Evolutionary conservation across 1,139 yeast genomes (phyloP).

Genomic region (Spencermartinsiella ligniputridi): DNA sequence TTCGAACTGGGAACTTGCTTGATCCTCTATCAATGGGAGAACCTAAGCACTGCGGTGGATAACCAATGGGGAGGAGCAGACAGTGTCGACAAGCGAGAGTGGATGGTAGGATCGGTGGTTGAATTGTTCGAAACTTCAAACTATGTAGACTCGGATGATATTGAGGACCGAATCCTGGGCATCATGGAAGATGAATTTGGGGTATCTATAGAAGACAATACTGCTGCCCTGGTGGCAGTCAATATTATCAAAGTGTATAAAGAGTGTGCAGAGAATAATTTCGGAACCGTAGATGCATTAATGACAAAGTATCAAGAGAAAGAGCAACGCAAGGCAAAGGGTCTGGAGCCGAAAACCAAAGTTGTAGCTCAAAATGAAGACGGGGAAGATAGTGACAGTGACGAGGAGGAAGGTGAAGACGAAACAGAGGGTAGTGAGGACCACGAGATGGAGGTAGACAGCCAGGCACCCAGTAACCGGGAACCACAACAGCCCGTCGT

Average conservation of each 20-base stretch:
- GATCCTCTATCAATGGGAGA: slow-evolving; percentile 88
- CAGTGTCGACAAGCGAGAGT: slow-evolving; percentile 86
- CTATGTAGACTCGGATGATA: slow-evolving; percentile 64
- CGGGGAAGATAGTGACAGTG: slow-evolving; percentile 42
- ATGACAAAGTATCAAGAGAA: slow-evolving; percentile 56
- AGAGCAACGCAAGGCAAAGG: slow-evolving; percentile 40
- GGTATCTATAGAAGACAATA: slow-evolving; percentile 80
- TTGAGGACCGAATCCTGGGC: slow-evolving; percentile 79
- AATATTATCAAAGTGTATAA: slow-evolving; percentile 61
- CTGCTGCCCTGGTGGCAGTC: slow-evolving; percentile 71
- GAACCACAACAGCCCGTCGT: too few relatives aligned
- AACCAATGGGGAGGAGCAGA: slow-evolving; percentile 96
- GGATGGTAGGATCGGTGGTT: slow-evolving; percentile 81
- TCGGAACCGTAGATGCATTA: slow-evolving; percentile 51
- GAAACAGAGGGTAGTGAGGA: slow-evolving; percentile 39
- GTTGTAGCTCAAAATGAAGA: slow-evolving; percentile 18
- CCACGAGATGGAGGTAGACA: slow-evolving; percentile 29
- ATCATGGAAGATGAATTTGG: slow-evolving; percentile 97
- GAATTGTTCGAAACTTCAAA: slow-evolving; percentile 57
- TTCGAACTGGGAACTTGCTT: slow-evolving; percentile 93
- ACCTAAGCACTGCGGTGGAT: slow-evolving; percentile 86
- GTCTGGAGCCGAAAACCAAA: slow-evolving; percentile 29
- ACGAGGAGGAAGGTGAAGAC: slow-evolving; percentile 37
- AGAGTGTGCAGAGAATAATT: slow-evolving; percentile 54
- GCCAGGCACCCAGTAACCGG: slow-evolving; percentile 30